Conservation (phyloP, 75 land plant genomes). For the Picea sitchensis region DNA sequence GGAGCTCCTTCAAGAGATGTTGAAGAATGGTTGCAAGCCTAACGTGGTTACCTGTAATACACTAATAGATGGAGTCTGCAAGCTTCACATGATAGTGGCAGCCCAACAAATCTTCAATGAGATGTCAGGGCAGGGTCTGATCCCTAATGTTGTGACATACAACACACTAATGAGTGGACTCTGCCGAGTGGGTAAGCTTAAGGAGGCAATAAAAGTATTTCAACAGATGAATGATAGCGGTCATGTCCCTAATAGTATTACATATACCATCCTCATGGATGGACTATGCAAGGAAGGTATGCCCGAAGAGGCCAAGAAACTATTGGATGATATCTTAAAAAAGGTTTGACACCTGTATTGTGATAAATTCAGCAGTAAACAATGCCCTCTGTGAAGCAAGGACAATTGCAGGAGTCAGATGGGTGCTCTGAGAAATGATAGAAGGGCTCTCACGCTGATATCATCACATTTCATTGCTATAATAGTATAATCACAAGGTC, state of each 20-base stretch:
- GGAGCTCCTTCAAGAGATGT: constrained; percentile 52
- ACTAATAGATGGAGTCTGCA: constrained; percentile 59
- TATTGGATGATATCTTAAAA: too few species aligned
- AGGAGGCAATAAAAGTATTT: constrained; percentile 31
- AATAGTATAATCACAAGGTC: too few species aligned
- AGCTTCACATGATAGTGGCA: constrained; percentile 51
- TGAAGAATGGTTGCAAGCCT: constrained; percentile 49
- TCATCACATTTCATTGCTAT: too few species aligned
- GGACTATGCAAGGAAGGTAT: constrained; percentile 66
- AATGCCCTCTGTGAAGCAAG: constrained; percentile 1
- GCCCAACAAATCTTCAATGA: constrained; percentile 42
- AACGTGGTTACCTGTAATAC: constrained; percentile 67
- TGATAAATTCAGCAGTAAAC: background rate
- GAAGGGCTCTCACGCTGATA: background rate
- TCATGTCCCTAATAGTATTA: constrained; percentile 50
- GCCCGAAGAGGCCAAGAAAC: constrained; percentile 36
- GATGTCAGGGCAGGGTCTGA: constrained; percentile 56
- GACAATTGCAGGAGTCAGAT: constrained; percentile 1
- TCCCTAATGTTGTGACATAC: constrained; percentile 61
- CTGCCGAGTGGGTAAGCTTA: constrained; percentile 39
- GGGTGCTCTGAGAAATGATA: constrained; percentile 1
- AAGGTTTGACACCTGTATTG: background rate
- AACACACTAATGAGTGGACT: constrained; percentile 58
- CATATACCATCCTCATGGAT: constrained; percentile 74
- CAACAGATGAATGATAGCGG: constrained; percentile 44